These are phyloP conservation scores for Venturia effusa DNA, from an alignment of 2,329 filamentous ascomycete species.

Conservation along the genomic window DNA sequence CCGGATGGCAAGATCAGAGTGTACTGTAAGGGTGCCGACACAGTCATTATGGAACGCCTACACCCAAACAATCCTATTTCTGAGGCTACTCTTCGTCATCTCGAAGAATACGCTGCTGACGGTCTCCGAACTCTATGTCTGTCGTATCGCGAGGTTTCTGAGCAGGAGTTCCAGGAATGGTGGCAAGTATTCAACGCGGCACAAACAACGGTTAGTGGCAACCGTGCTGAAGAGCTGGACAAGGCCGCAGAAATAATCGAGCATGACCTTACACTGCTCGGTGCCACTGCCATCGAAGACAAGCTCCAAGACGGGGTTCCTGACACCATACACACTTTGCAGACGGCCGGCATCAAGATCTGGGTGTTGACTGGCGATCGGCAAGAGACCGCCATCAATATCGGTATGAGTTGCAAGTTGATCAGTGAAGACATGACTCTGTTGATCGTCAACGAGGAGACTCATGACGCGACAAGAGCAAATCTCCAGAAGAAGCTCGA, in stretches of 20 bases:
- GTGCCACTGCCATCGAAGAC: conserved; percentile 95
- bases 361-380: conserved; percentile 97
- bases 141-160: conserved; percentile 84
- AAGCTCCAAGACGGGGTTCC: conserved; percentile 93
- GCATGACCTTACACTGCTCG: conserved; percentile 79
- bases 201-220: conserved; percentile 81
- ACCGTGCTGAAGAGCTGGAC: conserved; percentile 86
- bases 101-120: conserved; percentile 98
- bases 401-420: conserved; percentile 98
- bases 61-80: conserved; percentile 69
- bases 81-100: conserved; percentile 79
- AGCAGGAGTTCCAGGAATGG: conserved; percentile 85
- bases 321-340: conserved; percentile 93
- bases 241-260: conserved; percentile 96
- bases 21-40: conserved; percentile 96
- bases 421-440: conserved; percentile 99
- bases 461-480: conserved; percentile 64
- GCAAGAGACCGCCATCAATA: conserved; percentile 98
- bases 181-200: conserved; percentile 76
- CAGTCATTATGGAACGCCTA: conserved; percentile 88
- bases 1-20: conserved; percentile 89
- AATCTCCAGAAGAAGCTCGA: conserved; percentile 91
- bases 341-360: conserved; percentile 94
- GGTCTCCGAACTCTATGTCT: conserved; percentile 90
- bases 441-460: conserved; percentile 90